Evolutionary conservation across 352 stramenopile genomes (phyloP).

Genomic region (Phytophthora idaei): DNA sequence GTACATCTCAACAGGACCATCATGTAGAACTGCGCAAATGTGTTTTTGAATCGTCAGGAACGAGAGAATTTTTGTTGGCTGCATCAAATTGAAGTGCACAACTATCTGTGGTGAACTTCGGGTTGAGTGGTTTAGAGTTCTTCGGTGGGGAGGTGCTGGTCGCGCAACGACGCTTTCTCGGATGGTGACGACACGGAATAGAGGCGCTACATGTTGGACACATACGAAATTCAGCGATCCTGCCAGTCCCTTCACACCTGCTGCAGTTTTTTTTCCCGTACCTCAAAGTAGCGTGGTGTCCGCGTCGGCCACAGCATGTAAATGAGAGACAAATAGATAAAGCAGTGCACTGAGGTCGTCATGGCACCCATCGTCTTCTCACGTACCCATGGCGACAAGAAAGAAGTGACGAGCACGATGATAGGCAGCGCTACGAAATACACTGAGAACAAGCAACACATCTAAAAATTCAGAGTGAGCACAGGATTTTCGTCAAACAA

Average conservation of each 20-base stretch:
- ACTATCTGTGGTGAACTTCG: neutral
- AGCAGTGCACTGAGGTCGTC: conserved; percentile 53
- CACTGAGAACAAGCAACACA: conserved; percentile 64
- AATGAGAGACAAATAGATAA: conserved; percentile 66
- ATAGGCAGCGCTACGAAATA: conserved; percentile 77
- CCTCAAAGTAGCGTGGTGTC: conserved; percentile 79
- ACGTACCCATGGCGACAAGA: conserved; percentile 80
- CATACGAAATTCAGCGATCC: conserved; percentile 1
- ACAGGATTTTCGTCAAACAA: neutral
- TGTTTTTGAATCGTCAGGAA: neutral
- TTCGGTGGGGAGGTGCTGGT: conserved; percentile 67
- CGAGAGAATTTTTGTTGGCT: neutral
- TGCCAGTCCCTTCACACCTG: neutral
- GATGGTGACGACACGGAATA: conserved; percentile 75
- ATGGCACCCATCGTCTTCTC: conserved; percentile 75
- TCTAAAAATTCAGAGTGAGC: conserved; percentile 36
- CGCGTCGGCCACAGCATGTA: conserved; percentile 75
- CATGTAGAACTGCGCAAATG: conserved; percentile 27
- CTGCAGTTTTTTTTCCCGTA: conserved; percentile 23
- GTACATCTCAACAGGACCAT: conserved; percentile 46
- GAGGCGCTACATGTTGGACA: conserved; percentile 42
- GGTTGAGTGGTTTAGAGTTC: conserved; percentile 39
- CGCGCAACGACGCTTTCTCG: conserved; percentile 69
- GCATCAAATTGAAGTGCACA: neutral
- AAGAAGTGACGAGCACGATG: conserved; percentile 70